phyloP scores from a whole-genome alignment of 1,284 basidiomycete species.

The Ceratobasidium sp. region DNA sequence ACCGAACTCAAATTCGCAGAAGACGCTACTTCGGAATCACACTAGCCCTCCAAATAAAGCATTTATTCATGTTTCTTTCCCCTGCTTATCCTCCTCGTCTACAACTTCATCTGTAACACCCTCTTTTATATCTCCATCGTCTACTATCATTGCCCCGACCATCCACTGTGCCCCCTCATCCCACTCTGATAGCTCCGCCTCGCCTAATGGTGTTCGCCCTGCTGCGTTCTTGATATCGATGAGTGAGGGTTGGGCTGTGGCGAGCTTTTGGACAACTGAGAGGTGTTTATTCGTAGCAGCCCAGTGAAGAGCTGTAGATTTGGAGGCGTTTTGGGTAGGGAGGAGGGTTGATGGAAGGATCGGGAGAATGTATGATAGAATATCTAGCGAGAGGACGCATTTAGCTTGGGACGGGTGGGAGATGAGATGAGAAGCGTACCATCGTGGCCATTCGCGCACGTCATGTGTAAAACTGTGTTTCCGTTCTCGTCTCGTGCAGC shows the following conservation, averaged over 20 bases:
- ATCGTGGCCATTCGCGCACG: constrained; percentile 83
- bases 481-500: constrained; percentile 75
- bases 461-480: constrained; percentile 86
- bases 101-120: constrained; percentile 33
- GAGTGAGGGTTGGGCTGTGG: constrained; percentile 68
- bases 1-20: background rate
- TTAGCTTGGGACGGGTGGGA: background rate
- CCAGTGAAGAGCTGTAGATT: constrained; percentile 89
- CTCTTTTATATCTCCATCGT: constrained; percentile 48
- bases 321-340: constrained; percentile 69
- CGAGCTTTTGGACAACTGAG: constrained; percentile 63
- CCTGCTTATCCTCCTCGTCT: constrained; percentile 50
- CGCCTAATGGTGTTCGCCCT: constrained; percentile 75
- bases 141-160: constrained; percentile 77
- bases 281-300: constrained; percentile 85
- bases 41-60: background rate
- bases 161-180: constrained; percentile 83
- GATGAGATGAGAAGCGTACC: constrained; percentile 62
- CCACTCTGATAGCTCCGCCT: constrained; percentile 80
- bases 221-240: constrained; percentile 78
- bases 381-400: constrained; percentile 60
- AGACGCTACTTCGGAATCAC: no score
- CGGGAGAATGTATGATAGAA: constrained; percentile 75
- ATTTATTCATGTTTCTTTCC: constrained; percentile 31
- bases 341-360: constrained; percentile 68